These are phyloP conservation scores for Mesotaenium endlicherianum DNA, from an alignment of 139 green algal genomes.

Conservation along the genomic window DNA sequence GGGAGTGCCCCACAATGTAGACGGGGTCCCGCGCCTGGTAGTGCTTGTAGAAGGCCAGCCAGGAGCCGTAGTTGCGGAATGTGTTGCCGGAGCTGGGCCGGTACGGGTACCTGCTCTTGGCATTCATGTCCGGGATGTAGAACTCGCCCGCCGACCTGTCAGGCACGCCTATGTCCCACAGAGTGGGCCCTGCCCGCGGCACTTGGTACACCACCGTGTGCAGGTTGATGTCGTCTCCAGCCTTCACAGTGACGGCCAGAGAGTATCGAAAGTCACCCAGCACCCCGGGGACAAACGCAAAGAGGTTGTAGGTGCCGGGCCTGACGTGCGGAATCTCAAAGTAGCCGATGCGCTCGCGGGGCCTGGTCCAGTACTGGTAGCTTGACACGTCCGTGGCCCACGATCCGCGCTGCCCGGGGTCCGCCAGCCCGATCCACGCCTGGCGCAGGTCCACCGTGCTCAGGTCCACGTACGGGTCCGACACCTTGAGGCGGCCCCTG, in stretches of 20 bases:
- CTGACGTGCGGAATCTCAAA: conserved; percentile 8
- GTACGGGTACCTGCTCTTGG: conserved; percentile 23
- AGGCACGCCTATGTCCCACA: conserved; percentile 28
- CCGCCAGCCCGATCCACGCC: conserved; percentile 10
- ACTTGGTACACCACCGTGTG: not conserved
- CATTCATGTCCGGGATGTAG: conserved; percentile 20
- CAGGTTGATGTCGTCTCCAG: not conserved
- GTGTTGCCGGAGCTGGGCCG: not conserved
- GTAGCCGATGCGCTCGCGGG: not conserved
- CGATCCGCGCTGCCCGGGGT: not conserved
- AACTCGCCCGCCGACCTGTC: conserved; percentile 21
- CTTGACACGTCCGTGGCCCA: not conserved
- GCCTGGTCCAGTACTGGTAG: conserved; percentile 31
- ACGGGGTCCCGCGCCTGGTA: not conserved
- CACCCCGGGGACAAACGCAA: conserved; percentile 17
- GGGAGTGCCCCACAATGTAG: not conserved
- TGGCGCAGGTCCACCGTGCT: conserved; percentile 5
- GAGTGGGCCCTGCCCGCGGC: not conserved
- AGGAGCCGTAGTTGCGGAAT: conserved; percentile 31
- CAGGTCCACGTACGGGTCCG: not conserved
- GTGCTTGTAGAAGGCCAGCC: not conserved
- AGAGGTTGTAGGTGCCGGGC: conserved; percentile 24
- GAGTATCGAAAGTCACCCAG: conserved; percentile 11
- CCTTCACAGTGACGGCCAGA: not conserved
- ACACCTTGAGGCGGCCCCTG: not conserved